Evolutionary conservation across 2,329 filamentous ascomycete species (phyloP).

Genomic region (Penicillium sp.): DNA sequence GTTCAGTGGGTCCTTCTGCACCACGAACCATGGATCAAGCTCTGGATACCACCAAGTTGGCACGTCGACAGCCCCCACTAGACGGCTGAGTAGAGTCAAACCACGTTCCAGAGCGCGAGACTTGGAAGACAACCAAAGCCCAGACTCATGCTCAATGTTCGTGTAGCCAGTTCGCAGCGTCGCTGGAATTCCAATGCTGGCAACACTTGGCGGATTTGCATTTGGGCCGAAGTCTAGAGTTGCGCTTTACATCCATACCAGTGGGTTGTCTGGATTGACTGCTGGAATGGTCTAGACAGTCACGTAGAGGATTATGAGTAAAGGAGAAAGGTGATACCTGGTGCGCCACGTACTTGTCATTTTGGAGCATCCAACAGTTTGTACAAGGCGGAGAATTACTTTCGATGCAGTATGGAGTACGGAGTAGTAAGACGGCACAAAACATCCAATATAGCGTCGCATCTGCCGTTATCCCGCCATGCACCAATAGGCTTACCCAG

Average conservation of each 20-base stretch:
- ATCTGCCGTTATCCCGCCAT: constrained; percentile 4
- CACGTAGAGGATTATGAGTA: background rate
- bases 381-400: no score
- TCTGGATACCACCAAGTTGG: constrained; percentile 3
- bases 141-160: constrained; percentile 1
- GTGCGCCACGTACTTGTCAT: background rate
- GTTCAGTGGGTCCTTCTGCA: background rate
- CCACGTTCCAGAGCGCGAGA: background rate
- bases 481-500: constrained; percentile 6
- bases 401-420: no score
- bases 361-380: no score
- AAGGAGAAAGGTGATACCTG: background rate
- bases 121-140: constrained; percentile 1
- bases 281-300: no score
- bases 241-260: no score
- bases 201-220: constrained; percentile 1
- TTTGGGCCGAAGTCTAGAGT: background rate
- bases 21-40: constrained; percentile 4
- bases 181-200: background rate
- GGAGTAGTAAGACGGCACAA: background rate
- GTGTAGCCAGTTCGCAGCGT: constrained; percentile 7
- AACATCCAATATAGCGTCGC: constrained; percentile 4
- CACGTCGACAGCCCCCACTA: constrained; percentile 6
- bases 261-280: no score
- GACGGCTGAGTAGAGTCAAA: background rate